phyloP scores from a whole-genome alignment of 1,284 basidiomycete species.

The Moesziomyces sp. region DNA sequence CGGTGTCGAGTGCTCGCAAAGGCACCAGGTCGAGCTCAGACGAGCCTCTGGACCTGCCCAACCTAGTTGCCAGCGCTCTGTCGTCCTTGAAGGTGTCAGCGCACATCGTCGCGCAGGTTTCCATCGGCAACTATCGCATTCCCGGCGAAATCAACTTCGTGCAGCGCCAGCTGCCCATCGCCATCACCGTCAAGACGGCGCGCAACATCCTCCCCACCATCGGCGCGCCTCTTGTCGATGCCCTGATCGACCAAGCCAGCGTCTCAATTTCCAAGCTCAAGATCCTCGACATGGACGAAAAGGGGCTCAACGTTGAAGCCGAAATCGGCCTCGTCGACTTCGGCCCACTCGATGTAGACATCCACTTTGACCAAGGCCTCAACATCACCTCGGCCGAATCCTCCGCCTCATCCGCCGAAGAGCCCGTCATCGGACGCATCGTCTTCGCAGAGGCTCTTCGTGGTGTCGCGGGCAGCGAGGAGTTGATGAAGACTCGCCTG shows the following conservation, averaged over 20 bases:
- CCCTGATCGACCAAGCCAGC: slow-evolving; percentile 49
- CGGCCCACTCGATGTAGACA: slow-evolving; percentile 50
- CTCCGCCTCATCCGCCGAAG: slow-evolving; percentile 2
- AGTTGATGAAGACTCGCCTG: slow-evolving; percentile 28
- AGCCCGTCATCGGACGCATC: slow-evolving; percentile 28
- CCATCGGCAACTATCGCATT: slow-evolving; percentile 49
- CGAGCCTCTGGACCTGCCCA: slow-evolving; percentile 36
- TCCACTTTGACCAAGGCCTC: slow-evolving; percentile 44
- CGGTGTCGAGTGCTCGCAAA: background rate
- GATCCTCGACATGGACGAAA: slow-evolving; percentile 52
- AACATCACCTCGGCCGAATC: slow-evolving; percentile 13
- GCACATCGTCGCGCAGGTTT: slow-evolving; percentile 35
- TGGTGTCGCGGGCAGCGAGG: slow-evolving; percentile 32
- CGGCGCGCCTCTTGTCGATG: slow-evolving; percentile 51
- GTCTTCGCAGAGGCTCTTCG: slow-evolving; percentile 40
- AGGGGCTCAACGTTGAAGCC: slow-evolving; percentile 49
- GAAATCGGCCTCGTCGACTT: slow-evolving; percentile 51
- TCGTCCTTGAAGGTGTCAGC: slow-evolving; percentile 52
- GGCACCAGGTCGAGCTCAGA: background rate
- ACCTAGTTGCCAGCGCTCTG: slow-evolving; percentile 40
- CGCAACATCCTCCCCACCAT: slow-evolving; percentile 48
- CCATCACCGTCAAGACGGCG: slow-evolving; percentile 52
- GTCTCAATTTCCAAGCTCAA: slow-evolving; percentile 45
- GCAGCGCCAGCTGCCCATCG: slow-evolving; percentile 55
- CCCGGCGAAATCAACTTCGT: slow-evolving; percentile 51